Conservation (phyloP, 2,329 filamentous ascomycete genomes). For the Cladophialophora bantiana region DNA sequence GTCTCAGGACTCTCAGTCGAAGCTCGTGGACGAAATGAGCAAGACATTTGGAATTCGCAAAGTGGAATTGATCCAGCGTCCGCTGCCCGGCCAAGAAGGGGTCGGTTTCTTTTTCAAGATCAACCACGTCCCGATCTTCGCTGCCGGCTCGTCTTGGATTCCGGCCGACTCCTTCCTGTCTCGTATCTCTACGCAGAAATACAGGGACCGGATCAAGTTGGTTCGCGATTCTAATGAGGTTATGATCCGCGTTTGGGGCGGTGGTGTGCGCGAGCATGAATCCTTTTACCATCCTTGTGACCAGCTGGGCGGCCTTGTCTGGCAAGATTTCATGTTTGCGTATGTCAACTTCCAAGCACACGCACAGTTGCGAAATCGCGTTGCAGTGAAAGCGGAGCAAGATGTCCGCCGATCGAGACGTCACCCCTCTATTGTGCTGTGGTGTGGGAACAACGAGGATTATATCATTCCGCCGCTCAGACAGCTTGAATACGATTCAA, state of each 20-base stretch:
- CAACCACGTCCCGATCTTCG: constrained; percentile 72
- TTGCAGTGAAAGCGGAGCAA: constrained; percentile 65
- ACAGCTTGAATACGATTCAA: constrained; percentile 74
- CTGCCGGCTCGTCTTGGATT: constrained; percentile 71
- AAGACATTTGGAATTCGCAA: constrained; percentile 62
- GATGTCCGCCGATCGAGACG: constrained; percentile 76
- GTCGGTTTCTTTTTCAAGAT: constrained; percentile 70
- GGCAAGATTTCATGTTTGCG: constrained; percentile 87
- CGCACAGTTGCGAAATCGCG: constrained; percentile 13
- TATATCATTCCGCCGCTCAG: constrained; percentile 74
- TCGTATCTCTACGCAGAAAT: constrained; percentile 59
- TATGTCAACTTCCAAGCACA: constrained; percentile 78
- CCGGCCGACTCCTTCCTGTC: constrained; percentile 67
- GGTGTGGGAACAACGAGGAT: constrained; percentile 93
- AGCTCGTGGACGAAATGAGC: constrained; percentile 47
- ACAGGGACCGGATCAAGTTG: constrained; percentile 66
- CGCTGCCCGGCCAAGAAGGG: constrained; percentile 56
- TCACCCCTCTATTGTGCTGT: constrained; percentile 86
- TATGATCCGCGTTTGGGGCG: constrained; percentile 73
- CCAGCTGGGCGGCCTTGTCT: constrained; percentile 77
- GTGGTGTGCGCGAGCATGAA: constrained; percentile 79
- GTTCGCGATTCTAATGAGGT: constrained; percentile 64
- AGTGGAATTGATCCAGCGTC: constrained; percentile 51
- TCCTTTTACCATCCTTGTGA: constrained; percentile 78
- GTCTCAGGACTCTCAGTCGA: constrained; percentile 36